Evolutionary conservation across 75 land plant species (phyloP), one percentile per base, ranked within the genome.

Genomic region (Chamaecyparis obtusa): DNA sequence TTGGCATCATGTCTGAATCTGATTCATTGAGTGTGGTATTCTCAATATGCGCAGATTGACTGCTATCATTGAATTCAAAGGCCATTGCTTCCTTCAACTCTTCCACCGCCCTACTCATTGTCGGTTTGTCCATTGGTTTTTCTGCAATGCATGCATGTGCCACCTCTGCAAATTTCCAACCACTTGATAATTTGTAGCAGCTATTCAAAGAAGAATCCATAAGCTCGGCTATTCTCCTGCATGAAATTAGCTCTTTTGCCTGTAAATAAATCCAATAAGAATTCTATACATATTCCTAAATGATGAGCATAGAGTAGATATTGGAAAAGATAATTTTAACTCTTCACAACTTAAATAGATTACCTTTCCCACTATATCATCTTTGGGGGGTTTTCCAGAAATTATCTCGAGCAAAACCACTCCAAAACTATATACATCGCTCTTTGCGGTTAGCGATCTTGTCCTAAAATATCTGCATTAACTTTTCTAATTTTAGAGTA

Each of bases 371-470:
- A 54, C 15, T 10, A 54, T 54, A 13, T 14, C 2, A 11, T 54
- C 55, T 0, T 15, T 10, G 0, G 55, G 55, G 2, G 55, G 55
- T 0, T 0, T 54, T 54, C 55, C 14, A 54, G 55, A 54, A 54
- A 14, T 86, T 48, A 97, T 91, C 88, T 97, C 97, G 24, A 94
- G 89, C 54, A 97, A 88, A n/a, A 97, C 99, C 51, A 97, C 94
- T 9, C 99, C 99, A 83, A 97, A 95, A 88, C 99, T 97, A 76
- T 97, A 97, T 35, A 97, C 97, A 87, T 97, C 99, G 89, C 99
- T 97, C 89, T 97, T 97, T 84, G 94, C 99, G 0, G 97, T 97
- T 79, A 97, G 87, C 81, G 94, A 90, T 57, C 88, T 92, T 0
- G 97, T 97, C 24, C 94, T 75, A 57, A 95, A 93, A 86, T 94